These are phyloP conservation scores for Piromyces sp. DNA, from an alignment of 192 early-diverging fungal genomes.

Conservation along the genomic window DNA sequence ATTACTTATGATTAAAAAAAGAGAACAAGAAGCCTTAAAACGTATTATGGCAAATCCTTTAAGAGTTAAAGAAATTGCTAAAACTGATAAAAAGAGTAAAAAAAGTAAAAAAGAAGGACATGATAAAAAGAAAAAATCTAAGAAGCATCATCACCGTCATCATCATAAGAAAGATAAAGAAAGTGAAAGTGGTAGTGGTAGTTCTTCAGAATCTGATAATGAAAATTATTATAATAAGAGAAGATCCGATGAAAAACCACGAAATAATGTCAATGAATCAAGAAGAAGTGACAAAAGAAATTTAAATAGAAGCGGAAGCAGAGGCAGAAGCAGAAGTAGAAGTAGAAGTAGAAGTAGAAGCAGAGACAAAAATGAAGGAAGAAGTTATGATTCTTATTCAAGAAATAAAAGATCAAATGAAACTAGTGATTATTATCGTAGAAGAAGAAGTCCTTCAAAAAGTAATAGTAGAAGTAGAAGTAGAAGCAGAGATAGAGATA, in stretches of 20 bases:
- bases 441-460: not conserved
- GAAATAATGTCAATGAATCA: too few species aligned
- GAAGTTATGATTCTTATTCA: not conserved
- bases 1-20: slow-evolving; percentile 65
- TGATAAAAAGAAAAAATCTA: slow-evolving; percentile 23
- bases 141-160: slow-evolving; percentile 9
- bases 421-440: not conserved
- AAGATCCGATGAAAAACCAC: slow-evolving; percentile 1
- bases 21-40: slow-evolving; percentile 66
- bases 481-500: slow-evolving; percentile 2
- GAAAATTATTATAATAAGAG: slow-evolving; percentile 2
- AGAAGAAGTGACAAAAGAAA: not conserved
- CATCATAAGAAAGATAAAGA: not conserved
- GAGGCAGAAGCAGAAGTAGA: slow-evolving; percentile 15
- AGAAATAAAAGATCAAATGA: not conserved
- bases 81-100: slow-evolving; percentile 12
- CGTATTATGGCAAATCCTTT: slow-evolving; percentile 54
- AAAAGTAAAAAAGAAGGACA: slow-evolving; percentile 8
- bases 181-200: not conserved
- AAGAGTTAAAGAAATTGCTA: slow-evolving; percentile 27
- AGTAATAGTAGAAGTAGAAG: not conserved
- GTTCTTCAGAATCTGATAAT: slow-evolving; percentile 4
- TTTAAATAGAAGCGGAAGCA: not conserved
- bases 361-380: slow-evolving; percentile 4
- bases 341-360: slow-evolving; percentile 4